These are phyloP conservation scores for Diospyros kaki DNA, from an alignment of 148 eudicot genomes.

Conservation along the genomic window DNA sequence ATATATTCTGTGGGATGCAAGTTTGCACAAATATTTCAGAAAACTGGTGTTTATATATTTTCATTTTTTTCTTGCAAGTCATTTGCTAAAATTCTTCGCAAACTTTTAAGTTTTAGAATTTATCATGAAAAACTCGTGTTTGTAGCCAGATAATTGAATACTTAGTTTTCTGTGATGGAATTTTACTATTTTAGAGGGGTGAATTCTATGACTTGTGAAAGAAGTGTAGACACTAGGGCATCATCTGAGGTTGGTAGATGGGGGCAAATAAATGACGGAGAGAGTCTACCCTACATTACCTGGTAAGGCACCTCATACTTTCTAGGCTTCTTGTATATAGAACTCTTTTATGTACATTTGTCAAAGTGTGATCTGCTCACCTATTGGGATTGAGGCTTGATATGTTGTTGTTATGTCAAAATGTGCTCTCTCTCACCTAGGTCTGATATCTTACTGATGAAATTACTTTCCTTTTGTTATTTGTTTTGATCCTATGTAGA, in stretches of 20 bases:
- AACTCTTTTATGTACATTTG: neutral
- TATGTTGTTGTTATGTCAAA: no score
- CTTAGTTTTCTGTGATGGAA: neutral
- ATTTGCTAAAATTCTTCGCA: neutral
- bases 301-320: constrained; percentile 33
- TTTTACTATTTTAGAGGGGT: constrained; percentile 16
- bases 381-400: neutral
- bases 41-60: constrained; percentile 53
- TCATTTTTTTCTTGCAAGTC: constrained; percentile 55
- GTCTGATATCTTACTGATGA: no score
- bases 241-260: constrained; percentile 35
- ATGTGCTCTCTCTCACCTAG: no score
- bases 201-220: constrained; percentile 24
- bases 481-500: neutral
- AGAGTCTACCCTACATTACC: constrained; percentile 7
- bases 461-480: no score
- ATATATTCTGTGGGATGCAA: constrained; percentile 32
- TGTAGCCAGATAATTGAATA: neutral
- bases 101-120: neutral
- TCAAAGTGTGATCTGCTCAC: neutral
- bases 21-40: constrained; percentile 33
- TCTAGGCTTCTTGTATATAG: neutral
- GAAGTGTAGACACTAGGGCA: constrained; percentile 43
- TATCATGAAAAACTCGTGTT: neutral
- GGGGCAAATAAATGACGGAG: constrained; percentile 27